Percentiles rank a stretch among this genome's conserved stretches.
Evolutionary conservation across 805 yeast genomes (phyloP).

Genomic region (Starmerella floricola): DNA sequence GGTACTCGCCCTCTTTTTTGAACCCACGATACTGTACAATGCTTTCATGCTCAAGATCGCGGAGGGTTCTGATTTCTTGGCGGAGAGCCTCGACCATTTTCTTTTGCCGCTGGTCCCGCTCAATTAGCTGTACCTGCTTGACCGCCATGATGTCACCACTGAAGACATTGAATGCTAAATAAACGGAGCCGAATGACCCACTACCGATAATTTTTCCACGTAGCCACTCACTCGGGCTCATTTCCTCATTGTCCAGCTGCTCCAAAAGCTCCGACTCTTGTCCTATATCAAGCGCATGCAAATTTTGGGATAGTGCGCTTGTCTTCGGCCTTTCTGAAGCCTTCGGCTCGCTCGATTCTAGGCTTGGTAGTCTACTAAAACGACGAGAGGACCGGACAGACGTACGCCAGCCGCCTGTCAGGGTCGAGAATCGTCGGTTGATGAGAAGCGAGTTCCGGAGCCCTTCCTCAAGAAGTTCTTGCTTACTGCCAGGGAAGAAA

Average conservation of each 20-base stretch:
- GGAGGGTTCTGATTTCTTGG: conserved; percentile 43
- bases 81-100: conserved; percentile 23
- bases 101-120: conserved; percentile 23
- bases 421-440: conserved; percentile 47
- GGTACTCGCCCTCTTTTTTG: conserved; percentile 51
- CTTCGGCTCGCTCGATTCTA: no score
- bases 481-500: conserved; percentile 77
- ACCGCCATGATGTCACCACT: conserved; percentile 97
- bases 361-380: conserved; percentile 20
- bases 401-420: conserved; percentile 27
- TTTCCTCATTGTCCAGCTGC: conserved; percentile 30
- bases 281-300: no score
- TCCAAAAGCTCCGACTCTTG: conserved; percentile 29
- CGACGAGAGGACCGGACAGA: conserved; percentile 18
- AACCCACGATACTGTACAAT: conserved; percentile 89
- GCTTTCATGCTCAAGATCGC: conserved; percentile 76
- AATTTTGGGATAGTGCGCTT: no score
- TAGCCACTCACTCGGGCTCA: conserved; percentile 73
- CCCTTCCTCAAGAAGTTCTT: conserved; percentile 61
- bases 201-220: conserved; percentile 89
- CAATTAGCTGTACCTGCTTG: conserved; percentile 71
- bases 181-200: conserved; percentile 91
- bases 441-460: conserved; percentile 73
- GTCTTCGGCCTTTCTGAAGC: no score
- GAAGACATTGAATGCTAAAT: conserved; percentile 76